Evolutionary conservation across 352 stramenopile species (phyloP).

Genomic region (Globisporangium emineosum): DNA sequence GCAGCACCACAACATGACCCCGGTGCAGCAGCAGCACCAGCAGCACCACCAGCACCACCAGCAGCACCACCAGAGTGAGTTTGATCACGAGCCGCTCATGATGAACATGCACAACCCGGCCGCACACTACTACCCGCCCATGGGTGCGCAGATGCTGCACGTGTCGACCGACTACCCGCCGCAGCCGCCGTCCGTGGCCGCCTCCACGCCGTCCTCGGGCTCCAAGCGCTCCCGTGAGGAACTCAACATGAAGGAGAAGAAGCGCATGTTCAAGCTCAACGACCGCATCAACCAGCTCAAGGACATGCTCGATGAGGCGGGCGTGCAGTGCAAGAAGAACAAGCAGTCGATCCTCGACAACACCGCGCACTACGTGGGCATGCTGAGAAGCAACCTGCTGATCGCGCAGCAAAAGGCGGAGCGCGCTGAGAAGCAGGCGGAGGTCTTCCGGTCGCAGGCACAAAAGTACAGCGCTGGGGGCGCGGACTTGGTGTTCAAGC

Average conservation of each 20-base stretch:
- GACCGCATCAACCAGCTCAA: slow-evolving; percentile 82
- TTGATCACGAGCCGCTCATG: slow-evolving; percentile 58
- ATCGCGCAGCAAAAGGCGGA: slow-evolving; percentile 62
- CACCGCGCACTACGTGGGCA: slow-evolving; percentile 62
- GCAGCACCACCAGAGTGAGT: slow-evolving; percentile 34
- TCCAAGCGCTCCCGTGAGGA: slow-evolving; percentile 74
- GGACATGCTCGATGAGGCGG: slow-evolving; percentile 54
- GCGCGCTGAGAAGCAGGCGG: slow-evolving; percentile 39
- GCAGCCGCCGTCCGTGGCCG: slow-evolving; percentile 9
- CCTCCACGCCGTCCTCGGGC: slow-evolving; percentile 24
- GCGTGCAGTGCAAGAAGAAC: slow-evolving; percentile 75
- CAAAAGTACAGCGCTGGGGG: slow-evolving; percentile 20
- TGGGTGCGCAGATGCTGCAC: slow-evolving; percentile 50
- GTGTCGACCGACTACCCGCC: slow-evolving; percentile 33
- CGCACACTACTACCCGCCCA: slow-evolving; percentile 45
- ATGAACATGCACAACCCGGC: slow-evolving; percentile 39
- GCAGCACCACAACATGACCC: slow-evolving; percentile 37
- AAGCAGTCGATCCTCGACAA: slow-evolving; percentile 79
- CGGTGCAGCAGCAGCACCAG: slow-evolving; percentile 52
- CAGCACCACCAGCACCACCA: slow-evolving; percentile 60
- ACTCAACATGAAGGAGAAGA: slow-evolving; percentile 86
- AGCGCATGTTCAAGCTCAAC: slow-evolving; percentile 89
- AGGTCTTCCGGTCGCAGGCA: slow-evolving; percentile 21
- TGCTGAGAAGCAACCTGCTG: slow-evolving; percentile 56
- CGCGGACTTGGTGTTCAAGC: slow-evolving; percentile 48